These are phyloP conservation scores for Botryotinia calthae DNA, from an alignment of 2,329 filamentous ascomycete species.

Conservation along the genomic window DNA sequence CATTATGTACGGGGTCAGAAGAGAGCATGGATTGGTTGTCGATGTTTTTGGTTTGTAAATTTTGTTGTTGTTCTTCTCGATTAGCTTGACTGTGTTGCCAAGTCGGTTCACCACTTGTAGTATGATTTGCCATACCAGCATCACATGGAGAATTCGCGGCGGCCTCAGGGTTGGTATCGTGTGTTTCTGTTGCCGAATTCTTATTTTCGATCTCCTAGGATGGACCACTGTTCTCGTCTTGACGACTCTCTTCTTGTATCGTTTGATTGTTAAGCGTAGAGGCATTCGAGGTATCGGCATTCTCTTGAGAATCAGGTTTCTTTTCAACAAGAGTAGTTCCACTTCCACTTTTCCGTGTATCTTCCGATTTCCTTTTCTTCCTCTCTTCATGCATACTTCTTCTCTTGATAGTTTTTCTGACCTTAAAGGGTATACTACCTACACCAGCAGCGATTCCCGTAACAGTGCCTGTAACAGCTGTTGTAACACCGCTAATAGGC, in stretches of 20 bases:
- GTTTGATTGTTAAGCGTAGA: slow-evolving; percentile 3
- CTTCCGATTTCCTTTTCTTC: slow-evolving; percentile 33
- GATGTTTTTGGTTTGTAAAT: not conserved
- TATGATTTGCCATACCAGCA: slow-evolving; percentile 10
- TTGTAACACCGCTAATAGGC: slow-evolving; percentile 64
- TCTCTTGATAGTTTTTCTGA: slow-evolving; percentile 57
- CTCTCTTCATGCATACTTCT: slow-evolving; percentile 50
- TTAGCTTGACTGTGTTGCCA: slow-evolving; percentile 12
- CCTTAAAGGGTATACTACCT: slow-evolving; percentile 59
- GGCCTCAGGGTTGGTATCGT: not conserved
- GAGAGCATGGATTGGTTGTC: slow-evolving; percentile 26
- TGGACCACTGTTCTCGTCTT: not conserved
- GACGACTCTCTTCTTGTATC: slow-evolving; percentile 4
- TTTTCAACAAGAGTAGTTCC: slow-evolving; percentile 17
- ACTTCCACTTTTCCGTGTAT: slow-evolving; percentile 16
- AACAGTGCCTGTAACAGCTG: slow-evolving; percentile 58
- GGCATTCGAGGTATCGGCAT: not conserved
- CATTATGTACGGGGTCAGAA: slow-evolving; percentile 29
- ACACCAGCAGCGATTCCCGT: slow-evolving; percentile 61
- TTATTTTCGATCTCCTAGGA: no score
- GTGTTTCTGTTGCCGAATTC: not conserved
- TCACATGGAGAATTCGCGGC: not conserved
- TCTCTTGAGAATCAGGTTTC: slow-evolving; percentile 1
- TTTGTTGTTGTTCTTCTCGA: slow-evolving; percentile 8
- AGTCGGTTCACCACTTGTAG: slow-evolving; percentile 24